Evolutionary conservation across 306 rosid species (phyloP).

Genomic region (Pterocarpus santalinus): DNA sequence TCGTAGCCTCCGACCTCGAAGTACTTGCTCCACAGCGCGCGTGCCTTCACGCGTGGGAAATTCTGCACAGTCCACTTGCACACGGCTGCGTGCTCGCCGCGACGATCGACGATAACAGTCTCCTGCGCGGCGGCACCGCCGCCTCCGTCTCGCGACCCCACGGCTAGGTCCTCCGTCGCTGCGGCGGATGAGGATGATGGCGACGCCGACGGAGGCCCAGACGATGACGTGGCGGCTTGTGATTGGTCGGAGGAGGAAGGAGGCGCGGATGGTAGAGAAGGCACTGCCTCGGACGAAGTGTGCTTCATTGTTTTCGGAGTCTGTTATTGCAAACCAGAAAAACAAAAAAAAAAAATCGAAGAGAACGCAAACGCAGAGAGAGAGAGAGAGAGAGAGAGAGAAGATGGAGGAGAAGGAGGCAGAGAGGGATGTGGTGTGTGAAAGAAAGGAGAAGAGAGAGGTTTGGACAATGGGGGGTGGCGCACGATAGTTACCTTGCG

Average conservation of each 20-base stretch:
- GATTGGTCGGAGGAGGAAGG: slow-evolving; percentile 62
- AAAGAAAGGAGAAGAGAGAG: slow-evolving; percentile 36
- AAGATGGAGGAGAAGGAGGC: slow-evolving; percentile 35
- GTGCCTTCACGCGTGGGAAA: slow-evolving; percentile 90
- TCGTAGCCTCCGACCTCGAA: slow-evolving; percentile 99
- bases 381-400: background rate
- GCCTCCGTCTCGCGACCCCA: slow-evolving; percentile 78
- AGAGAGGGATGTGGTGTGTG: slow-evolving; percentile 36
- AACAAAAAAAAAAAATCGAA: background rate
- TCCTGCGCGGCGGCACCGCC: slow-evolving; percentile 92
- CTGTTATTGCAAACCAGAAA: too few relatives aligned
- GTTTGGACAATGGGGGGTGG: slow-evolving; percentile 55
- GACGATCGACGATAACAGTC: slow-evolving; percentile 79
- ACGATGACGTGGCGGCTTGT: slow-evolving; percentile 63
- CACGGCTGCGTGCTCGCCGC: slow-evolving; percentile 86
- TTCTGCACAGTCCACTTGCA: slow-evolving; percentile 96
- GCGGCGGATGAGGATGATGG: slow-evolving; percentile 58
- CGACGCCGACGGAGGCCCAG: slow-evolving; percentile 58
- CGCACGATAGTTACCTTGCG: slow-evolving; percentile 57
- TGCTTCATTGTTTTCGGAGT: slow-evolving; percentile 72
- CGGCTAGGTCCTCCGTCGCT: slow-evolving; percentile 78
- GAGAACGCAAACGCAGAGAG: slow-evolving; percentile 11
- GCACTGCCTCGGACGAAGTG: slow-evolving; percentile 80
- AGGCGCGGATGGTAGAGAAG: slow-evolving; percentile 68
- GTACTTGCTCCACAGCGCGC: slow-evolving; percentile 98